These are phyloP conservation scores for Cryomyces minteri DNA, from an alignment of 495 filamentous ascomycete species.

Conservation along the genomic window DNA sequence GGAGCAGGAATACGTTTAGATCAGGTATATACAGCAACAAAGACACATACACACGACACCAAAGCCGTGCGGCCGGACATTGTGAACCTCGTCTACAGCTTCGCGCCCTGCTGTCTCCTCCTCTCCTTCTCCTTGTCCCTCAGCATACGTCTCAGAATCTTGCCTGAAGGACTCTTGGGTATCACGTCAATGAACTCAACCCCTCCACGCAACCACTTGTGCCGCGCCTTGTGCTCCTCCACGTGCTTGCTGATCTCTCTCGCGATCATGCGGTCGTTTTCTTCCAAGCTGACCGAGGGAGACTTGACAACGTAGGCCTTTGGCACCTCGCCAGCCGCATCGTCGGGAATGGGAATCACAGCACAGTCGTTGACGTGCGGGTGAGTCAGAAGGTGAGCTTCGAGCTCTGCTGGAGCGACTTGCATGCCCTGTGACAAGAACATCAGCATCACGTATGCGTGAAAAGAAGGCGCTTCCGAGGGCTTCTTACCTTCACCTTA, in stretches of 20 bases:
- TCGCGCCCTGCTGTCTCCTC: slow-evolving; percentile 41
- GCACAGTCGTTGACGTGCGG: slow-evolving; percentile 66
- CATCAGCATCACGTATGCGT: background rate
- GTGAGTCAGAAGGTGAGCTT: slow-evolving; percentile 73
- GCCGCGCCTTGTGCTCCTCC: slow-evolving; percentile 62
- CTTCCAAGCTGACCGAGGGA: slow-evolving; percentile 34
- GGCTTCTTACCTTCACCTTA: slow-evolving; percentile 59
- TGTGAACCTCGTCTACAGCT: slow-evolving; percentile 20
- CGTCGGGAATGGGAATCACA: slow-evolving; percentile 65
- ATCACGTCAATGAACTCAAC: slow-evolving; percentile 57
- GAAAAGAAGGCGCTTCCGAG: background rate
- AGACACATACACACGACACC: too few relatives aligned
- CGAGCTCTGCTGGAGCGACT: slow-evolving; percentile 83
- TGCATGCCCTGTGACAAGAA: slow-evolving; percentile 44
- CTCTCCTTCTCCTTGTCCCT: slow-evolving; percentile 63
- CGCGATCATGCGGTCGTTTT: slow-evolving; percentile 36
- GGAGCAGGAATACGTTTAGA: too few relatives aligned
- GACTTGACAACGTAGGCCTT: slow-evolving; percentile 79
- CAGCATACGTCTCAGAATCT: slow-evolving; percentile 70
- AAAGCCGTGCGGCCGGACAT: too few relatives aligned
- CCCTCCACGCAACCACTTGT: slow-evolving; percentile 83
- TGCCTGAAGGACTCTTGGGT: slow-evolving; percentile 83
- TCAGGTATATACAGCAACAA: too few relatives aligned
- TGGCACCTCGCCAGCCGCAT: slow-evolving; percentile 60
- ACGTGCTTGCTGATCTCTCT: slow-evolving; percentile 58